Conservation (phyloP, 2,329 filamentous ascomycete species). For the Tolypocladium inflatum region DNA sequence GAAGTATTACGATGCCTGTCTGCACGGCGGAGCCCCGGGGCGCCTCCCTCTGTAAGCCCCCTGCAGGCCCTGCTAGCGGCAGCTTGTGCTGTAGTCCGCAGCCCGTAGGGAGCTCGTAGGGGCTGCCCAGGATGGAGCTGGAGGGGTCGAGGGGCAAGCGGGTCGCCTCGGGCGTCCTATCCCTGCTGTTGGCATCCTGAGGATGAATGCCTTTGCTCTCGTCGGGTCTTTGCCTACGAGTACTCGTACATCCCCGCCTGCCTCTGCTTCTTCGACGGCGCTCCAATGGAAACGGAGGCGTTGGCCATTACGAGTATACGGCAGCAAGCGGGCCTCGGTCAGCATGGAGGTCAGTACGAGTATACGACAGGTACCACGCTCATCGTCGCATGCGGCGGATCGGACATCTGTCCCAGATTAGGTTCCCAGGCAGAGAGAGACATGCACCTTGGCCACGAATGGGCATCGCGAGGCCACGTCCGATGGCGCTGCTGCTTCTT, state of each 20-base stretch:
- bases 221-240: too few relatives aligned
- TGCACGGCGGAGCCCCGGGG: background rate
- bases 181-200: too few relatives aligned
- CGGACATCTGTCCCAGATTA: background rate
- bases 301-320: background rate
- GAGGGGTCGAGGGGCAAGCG: slow-evolving; percentile 1
- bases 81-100: background rate
- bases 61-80: background rate
- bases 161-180: background rate
- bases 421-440: background rate
- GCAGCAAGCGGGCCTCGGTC: background rate
- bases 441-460: background rate
- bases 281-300: background rate
- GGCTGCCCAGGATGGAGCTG: background rate
- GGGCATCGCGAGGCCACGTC: background rate
- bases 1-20: background rate
- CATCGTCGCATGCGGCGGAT: background rate
- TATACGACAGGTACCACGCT: background rate
- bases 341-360: background rate
- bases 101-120: background rate
- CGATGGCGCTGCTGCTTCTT: background rate
- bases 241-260: background rate
- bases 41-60: background rate
- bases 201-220: too few relatives aligned
- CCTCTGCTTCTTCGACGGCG: background rate